Conservation (phyloP, 106 monocot genomes). For the Agapanthus africanus region DNA sequence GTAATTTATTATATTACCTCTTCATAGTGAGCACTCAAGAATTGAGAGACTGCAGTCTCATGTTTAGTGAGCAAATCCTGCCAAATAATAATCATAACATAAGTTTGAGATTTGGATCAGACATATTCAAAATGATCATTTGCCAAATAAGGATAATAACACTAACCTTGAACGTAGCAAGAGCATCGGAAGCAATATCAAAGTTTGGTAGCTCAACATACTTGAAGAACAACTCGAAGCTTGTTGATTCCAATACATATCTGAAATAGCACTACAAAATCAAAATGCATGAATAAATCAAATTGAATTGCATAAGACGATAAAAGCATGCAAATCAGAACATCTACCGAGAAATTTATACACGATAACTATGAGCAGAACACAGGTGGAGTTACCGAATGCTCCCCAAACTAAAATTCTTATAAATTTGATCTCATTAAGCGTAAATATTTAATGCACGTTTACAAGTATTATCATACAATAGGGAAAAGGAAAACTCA, state of each 20-base stretch:
- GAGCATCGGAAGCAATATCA: slow-evolving; percentile 99
- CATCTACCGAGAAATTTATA: background rate
- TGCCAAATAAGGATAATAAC: background rate
- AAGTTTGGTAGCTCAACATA: slow-evolving; percentile 93
- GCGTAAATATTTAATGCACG: background rate
- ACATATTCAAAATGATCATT: background rate
- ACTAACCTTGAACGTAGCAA: slow-evolving; percentile 90
- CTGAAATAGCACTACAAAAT: slow-evolving; percentile 50
- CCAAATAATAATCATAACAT: slow-evolving; percentile 4
- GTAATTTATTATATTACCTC: slow-evolving; percentile 36
- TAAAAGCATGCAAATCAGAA: slow-evolving; percentile 3
- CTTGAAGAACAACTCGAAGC: slow-evolving; percentile 93
- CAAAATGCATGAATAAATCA: slow-evolving; percentile 24
- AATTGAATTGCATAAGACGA: slow-evolving; percentile 7
- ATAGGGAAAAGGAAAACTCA: background rate
- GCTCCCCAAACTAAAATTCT: background rate
- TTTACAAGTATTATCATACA: background rate
- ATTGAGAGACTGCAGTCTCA: slow-evolving; percentile 77
- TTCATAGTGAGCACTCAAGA: slow-evolving; percentile 64
- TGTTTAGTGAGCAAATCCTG: slow-evolving; percentile 97
- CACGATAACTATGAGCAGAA: background rate
- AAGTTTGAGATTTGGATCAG: background rate
- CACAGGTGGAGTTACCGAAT: background rate
- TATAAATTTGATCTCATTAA: no score
- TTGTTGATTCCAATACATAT: slow-evolving; percentile 62